Evolutionary conservation across 495 filamentous ascomycete species (phyloP).

Genomic region (Aspergillus mulundensis): DNA sequence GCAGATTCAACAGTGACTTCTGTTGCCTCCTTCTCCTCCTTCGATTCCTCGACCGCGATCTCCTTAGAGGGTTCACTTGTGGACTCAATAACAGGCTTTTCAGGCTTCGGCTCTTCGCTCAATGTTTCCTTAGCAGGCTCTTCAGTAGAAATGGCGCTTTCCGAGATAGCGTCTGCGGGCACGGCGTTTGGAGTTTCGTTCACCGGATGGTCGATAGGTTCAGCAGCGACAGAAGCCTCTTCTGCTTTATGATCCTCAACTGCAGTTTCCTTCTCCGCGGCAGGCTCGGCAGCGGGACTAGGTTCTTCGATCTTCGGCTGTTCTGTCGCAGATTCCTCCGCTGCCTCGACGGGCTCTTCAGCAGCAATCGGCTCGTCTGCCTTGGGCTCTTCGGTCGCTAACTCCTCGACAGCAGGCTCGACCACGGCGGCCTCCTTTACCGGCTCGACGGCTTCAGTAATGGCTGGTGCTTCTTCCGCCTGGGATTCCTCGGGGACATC

Average conservation of each 20-base stretch:
- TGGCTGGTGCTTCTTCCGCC: slow-evolving; percentile 7
- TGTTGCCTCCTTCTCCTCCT: not conserved
- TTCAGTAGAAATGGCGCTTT: not conserved
- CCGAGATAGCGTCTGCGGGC: not conserved
- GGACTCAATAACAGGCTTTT: not conserved
- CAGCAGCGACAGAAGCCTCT: too few species aligned
- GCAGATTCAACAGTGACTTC: not conserved
- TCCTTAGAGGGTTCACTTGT: not conserved
- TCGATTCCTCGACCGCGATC: not conserved
- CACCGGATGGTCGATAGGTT: too few species aligned
- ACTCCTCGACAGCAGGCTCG: slow-evolving; percentile 2
- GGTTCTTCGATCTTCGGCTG: not conserved
- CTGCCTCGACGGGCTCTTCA: not conserved
- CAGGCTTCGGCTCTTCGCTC: not conserved
- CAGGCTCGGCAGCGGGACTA: not conserved
- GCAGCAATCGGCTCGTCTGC: not conserved
- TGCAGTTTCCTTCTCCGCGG: not conserved
- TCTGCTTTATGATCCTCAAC: too few species aligned
- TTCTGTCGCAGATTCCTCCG: not conserved
- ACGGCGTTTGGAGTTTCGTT: too few species aligned
- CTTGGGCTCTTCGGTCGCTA: not conserved
- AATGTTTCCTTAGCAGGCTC: not conserved
- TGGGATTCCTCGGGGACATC: not conserved
- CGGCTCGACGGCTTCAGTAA: not conserved
- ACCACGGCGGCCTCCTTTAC: not conserved